Evolutionary conservation across 2,329 filamentous ascomycete genomes (phyloP).

Genomic region (Pyrenochaeta sp.): DNA sequence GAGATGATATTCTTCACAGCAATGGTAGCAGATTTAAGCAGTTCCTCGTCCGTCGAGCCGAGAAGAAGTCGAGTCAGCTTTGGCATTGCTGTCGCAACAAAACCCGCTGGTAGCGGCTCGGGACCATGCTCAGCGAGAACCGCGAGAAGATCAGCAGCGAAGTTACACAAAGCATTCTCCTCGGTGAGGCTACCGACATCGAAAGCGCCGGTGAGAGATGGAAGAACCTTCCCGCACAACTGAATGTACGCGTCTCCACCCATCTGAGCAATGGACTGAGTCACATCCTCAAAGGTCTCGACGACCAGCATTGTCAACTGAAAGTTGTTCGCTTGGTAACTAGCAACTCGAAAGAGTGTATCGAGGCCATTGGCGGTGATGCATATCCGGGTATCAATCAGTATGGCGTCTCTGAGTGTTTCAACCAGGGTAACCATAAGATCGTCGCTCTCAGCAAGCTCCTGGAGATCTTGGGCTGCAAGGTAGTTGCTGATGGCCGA

Average conservation of each 20-base stretch:
- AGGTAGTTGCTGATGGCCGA: constrained; percentile 75
- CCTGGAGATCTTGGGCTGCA: constrained; percentile 78
- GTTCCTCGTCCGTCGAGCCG: constrained; percentile 83
- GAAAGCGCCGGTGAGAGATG: constrained; percentile 86
- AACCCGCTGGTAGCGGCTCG: constrained; percentile 84
- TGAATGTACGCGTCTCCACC: constrained; percentile 75
- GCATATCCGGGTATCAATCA: constrained; percentile 77
- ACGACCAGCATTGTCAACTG: constrained; percentile 87
- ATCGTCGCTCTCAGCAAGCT: constrained; percentile 89
- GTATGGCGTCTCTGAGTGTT: constrained; percentile 82
- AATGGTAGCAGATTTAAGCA: constrained; percentile 85
- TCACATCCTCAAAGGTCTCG: constrained; percentile 91
- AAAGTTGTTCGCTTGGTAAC: constrained; percentile 87
- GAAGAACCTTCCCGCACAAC: constrained; percentile 85
- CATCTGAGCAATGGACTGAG: constrained; percentile 70
- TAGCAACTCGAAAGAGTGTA: constrained; percentile 86
- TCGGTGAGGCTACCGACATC: constrained; percentile 86
- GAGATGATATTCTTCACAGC: constrained; percentile 88
- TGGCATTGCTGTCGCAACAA: constrained; percentile 84
- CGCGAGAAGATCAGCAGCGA: constrained; percentile 85
- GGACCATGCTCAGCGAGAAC: constrained; percentile 83
- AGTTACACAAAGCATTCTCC: constrained; percentile 83
- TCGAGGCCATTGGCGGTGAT: constrained; percentile 80
- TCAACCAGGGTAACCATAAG: constrained; percentile 90
- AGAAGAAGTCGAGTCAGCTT: constrained; percentile 86